Evolutionary conservation across 495 filamentous ascomycete genomes (phyloP), one percentile per base, ranked within the genome.

Genomic region (Entonaema liquescens): DNA sequence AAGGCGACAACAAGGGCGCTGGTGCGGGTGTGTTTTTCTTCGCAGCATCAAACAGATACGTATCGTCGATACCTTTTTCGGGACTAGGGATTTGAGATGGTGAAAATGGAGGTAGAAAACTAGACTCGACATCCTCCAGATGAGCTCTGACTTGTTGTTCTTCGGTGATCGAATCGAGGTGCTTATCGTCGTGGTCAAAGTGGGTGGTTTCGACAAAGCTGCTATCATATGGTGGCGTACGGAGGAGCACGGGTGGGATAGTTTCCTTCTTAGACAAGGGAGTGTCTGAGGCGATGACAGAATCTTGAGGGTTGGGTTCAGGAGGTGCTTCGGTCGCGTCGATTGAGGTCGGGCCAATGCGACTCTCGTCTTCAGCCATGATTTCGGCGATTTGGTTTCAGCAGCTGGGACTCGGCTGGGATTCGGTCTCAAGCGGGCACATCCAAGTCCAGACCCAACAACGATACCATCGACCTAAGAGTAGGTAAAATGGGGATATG

Each of bases 41-140:
- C 12, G 80, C 75, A 13, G 76, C 82, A 71, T 89, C 88, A 76
- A 89, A 90, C 68, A 90, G 75, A 77, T 83, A 91, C 54, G 88
- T 91, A 75, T 92, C 90, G 76, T 91, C 89, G 55, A 83, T 66
- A 42, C 81, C 79, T 4, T 72, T 74, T 26, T 82, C 82, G 56
- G 73, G 75, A 33, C 73, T 79, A 47, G 72, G 76, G 21, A 79
- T 72, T 12, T 77, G 77, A 36, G 82, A 79, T 28, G 82, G 86
- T 47, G 86, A 87, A 52, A 83, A 71, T 50, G 86, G 85, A 26
- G 85, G 84, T 40, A 94, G 58, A 70, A 97, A 96, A 74, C 92
- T 96, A 7, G 93, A 96, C 76, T 97, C 94, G 65, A 95, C 87
- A 74, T 97, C 93, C 82, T 92, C 90, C 63, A 97, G 76, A 76